Evolutionary conservation across 805 yeast genomes (phyloP).

Genomic region (Myxozyma geophila): DNA sequence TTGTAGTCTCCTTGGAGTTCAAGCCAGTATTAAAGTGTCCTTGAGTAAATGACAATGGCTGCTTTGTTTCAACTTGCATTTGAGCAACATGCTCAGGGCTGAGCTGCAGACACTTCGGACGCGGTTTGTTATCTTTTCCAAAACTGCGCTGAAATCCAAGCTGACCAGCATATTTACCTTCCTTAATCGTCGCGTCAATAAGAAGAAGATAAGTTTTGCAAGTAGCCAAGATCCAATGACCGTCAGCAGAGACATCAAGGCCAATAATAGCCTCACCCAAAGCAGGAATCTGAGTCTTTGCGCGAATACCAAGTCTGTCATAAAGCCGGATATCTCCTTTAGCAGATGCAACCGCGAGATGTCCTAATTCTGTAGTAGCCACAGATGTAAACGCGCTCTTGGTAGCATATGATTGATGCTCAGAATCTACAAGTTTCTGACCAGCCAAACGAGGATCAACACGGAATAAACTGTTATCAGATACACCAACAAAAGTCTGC

Average conservation of each 20-base stretch:
- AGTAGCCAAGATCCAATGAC: slow-evolving; percentile 81
- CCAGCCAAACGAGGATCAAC: slow-evolving; percentile 77
- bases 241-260: slow-evolving; percentile 75
- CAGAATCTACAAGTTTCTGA: slow-evolving; percentile 62
- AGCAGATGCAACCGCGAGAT: slow-evolving; percentile 73
- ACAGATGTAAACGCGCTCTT: slow-evolving; percentile 61
- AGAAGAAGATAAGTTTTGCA: slow-evolving; percentile 72
- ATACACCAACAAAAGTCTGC: slow-evolving; percentile 72
- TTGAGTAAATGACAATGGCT: slow-evolving; percentile 62
- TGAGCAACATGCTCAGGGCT: slow-evolving; percentile 73
- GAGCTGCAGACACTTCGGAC: slow-evolving; percentile 68
- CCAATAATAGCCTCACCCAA: slow-evolving; percentile 75
- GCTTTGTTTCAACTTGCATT: slow-evolving; percentile 56
- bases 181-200: slow-evolving; percentile 66
- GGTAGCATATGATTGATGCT: slow-evolving; percentile 59
- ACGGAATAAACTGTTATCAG: slow-evolving; percentile 67
- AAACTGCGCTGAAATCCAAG: slow-evolving; percentile 70
- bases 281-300: slow-evolving; percentile 80
- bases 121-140: slow-evolving; percentile 66
- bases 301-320: slow-evolving; percentile 72
- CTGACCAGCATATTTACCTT: slow-evolving; percentile 62
- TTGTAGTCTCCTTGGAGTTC: slow-evolving; percentile 66
- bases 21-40: slow-evolving; percentile 79
- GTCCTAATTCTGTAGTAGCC: slow-evolving; percentile 74
- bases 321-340: slow-evolving; percentile 78